Conservation (phyloP, 2,329 filamentous ascomycete species). For the Fusarium camptoceras region DNA sequence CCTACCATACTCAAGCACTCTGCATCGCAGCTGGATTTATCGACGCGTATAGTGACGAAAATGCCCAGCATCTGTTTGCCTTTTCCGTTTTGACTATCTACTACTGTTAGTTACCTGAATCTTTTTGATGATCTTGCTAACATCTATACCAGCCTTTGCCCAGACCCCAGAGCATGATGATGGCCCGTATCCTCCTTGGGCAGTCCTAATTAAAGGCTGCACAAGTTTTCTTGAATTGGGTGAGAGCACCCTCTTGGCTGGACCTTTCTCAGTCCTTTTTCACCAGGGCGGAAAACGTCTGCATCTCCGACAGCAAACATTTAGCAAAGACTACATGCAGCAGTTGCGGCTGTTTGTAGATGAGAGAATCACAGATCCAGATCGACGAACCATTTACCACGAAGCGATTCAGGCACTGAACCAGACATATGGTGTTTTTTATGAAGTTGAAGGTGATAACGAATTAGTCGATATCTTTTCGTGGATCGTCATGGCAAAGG, state of each 20-base stretch:
- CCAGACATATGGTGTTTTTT: background rate
- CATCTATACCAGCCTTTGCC: background rate
- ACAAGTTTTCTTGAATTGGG: fast-evolving
- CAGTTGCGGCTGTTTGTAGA: background rate
- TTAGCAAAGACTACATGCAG: background rate
- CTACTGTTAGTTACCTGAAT: background rate
- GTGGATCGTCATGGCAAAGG: background rate
- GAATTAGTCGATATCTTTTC: background rate
- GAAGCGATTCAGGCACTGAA: background rate
- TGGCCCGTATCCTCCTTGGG: background rate
- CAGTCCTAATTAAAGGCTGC: background rate
- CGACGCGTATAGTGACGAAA: background rate
- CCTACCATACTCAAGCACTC: background rate
- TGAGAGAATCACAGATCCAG: background rate
- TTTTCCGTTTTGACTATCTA: background rate
- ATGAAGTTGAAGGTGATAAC: background rate
- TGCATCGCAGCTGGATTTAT: background rate
- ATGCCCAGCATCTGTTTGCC: background rate
- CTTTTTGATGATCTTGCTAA: fast-evolving
- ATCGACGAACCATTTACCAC: background rate
- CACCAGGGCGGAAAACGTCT: background rate
- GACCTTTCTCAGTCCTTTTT: background rate
- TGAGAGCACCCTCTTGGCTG: fast-evolving
- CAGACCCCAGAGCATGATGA: background rate
- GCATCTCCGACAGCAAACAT: background rate